phyloP scores from a whole-genome alignment of 2,329 filamentous ascomycete genomes.

The Colletotrichum destructivum region DNA sequence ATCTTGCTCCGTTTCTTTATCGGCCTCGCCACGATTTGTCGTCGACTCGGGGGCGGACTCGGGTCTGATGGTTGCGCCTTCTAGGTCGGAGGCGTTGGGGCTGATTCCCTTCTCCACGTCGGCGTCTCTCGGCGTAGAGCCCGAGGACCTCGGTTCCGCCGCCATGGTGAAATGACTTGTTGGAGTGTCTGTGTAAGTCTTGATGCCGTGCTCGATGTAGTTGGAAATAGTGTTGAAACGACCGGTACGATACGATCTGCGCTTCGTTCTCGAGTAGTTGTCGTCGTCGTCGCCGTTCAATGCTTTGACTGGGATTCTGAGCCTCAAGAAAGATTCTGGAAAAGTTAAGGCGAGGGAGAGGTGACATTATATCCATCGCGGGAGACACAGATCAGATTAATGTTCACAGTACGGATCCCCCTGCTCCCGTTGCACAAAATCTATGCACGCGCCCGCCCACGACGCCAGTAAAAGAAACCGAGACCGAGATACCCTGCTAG shows the following conservation, averaged over 20 bases:
- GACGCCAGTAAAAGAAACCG: slow-evolving; percentile 19
- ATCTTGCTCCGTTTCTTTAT: slow-evolving; percentile 20
- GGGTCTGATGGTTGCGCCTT: slow-evolving; percentile 33
- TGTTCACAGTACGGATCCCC: neutral
- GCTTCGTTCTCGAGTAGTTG: neutral
- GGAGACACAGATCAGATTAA: neutral
- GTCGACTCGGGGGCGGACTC: slow-evolving; percentile 14
- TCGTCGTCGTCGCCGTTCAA: neutral
- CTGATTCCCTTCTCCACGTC: slow-evolving; percentile 27
- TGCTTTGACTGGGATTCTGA: slow-evolving; percentile 15
- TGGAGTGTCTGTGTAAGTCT: neutral
- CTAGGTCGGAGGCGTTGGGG: slow-evolving; percentile 26
- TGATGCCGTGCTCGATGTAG: neutral
- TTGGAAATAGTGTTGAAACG: neutral
- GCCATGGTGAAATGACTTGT: neutral
- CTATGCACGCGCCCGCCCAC: neutral
- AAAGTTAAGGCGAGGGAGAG: neutral
- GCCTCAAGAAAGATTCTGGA: neutral
- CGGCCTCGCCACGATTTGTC: neutral
- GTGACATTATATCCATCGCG: slow-evolving; percentile 23
- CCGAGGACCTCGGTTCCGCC: slow-evolving; percentile 20
- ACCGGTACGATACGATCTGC: neutral
- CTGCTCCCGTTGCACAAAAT: slow-evolving; percentile 25
- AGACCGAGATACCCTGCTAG: slow-evolving; percentile 27
- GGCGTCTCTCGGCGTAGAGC: slow-evolving; percentile 18